phyloP scores from a whole-genome alignment of 345 rosid species.

The Gossypium australe region DNA sequence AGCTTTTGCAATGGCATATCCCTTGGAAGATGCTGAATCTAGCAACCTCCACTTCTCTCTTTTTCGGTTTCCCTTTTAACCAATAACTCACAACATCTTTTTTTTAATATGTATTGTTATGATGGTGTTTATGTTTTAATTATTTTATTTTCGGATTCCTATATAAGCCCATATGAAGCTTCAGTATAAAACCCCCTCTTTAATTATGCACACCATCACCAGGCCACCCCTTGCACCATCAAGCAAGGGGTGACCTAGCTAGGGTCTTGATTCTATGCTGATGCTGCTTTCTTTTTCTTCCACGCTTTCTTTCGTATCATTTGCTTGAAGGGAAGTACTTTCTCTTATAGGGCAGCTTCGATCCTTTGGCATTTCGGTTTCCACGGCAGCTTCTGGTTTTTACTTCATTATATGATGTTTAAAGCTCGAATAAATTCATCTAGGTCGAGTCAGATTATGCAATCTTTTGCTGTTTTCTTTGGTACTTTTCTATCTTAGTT shows the following conservation, averaged over 20 bases:
- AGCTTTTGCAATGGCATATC: background rate
- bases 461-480: background rate
- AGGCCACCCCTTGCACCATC: conserved; percentile 14
- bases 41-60: background rate
- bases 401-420: background rate
- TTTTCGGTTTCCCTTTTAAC: too few relatives aligned
- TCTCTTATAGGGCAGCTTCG: conserved; percentile 44
- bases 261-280: background rate
- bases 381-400: background rate
- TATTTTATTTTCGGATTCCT: background rate
- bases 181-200: conserved; percentile 28
- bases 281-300: background rate
- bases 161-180: background rate
- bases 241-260: conserved; percentile 9
- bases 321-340: background rate
- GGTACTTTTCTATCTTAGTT: too few relatives aligned
- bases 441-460: conserved; percentile 19
- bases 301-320: too few relatives aligned
- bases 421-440: background rate
- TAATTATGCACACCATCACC: conserved; percentile 7
- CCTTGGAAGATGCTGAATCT: background rate
- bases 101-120: too few relatives aligned
- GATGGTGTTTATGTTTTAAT: too few relatives aligned
- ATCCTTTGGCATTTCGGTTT: conserved; percentile 53
- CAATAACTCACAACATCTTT: too few relatives aligned